These are phyloP conservation scores for Cyclaneusma minus DNA, from an alignment of 2,329 filamentous ascomycete species.

Conservation along the genomic window DNA sequence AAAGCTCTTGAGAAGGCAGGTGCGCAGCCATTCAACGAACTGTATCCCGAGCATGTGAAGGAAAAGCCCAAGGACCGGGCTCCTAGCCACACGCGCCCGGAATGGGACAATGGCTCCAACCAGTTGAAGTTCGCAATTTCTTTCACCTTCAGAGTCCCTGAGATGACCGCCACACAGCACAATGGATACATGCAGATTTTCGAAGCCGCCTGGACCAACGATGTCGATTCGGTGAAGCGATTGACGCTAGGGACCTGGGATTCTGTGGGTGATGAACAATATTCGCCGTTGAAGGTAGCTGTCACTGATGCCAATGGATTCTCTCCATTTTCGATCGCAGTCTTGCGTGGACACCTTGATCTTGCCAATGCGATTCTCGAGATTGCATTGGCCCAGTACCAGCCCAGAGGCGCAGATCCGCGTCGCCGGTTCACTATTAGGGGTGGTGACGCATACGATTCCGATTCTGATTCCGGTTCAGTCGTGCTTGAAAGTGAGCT, in stretches of 20 bases:
- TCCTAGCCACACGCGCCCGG: slow-evolving; percentile 1
- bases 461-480: slow-evolving; percentile 19
- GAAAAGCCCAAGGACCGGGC: slow-evolving; percentile 5
- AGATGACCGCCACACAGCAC: slow-evolving; percentile 35
- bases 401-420: slow-evolving; percentile 14
- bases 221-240: slow-evolving; percentile 47
- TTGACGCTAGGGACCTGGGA: slow-evolving; percentile 46
- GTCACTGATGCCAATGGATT: slow-evolving; percentile 30
- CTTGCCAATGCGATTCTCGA: slow-evolving; percentile 52
- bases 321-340: slow-evolving; percentile 51
- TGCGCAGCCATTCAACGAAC: slow-evolving; percentile 50
- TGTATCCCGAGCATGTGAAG: slow-evolving; percentile 31
- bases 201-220: slow-evolving; percentile 59
- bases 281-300: slow-evolving; percentile 48
- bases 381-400: slow-evolving; percentile 55
- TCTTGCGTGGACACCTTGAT: slow-evolving; percentile 47
- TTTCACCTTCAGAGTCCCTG: slow-evolving; percentile 10
- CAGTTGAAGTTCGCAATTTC: slow-evolving; percentile 7
- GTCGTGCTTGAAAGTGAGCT: slow-evolving; percentile 25
- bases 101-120: slow-evolving; percentile 1
- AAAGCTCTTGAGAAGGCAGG: slow-evolving; percentile 35
- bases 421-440: not conserved
- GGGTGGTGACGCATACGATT: slow-evolving; percentile 21
- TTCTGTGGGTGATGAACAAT: slow-evolving; percentile 26
- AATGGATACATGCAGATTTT: slow-evolving; percentile 52